phyloP scores from a whole-genome alignment of 306 rosid genomes.

The Quercus berberidifolia region DNA sequence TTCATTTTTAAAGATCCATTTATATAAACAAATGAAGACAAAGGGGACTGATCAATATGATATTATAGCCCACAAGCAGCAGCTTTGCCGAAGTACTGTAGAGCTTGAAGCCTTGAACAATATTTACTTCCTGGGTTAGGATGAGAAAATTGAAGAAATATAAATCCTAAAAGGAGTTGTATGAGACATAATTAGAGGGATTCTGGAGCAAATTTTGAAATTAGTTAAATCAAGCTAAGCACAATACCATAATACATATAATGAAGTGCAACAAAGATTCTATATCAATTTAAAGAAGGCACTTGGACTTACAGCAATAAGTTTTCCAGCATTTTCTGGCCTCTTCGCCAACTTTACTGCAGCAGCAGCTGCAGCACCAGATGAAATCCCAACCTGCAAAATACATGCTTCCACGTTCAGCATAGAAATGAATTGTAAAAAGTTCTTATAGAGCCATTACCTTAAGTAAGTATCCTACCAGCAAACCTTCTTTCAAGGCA shows the following conservation, averaged over 20 bases:
- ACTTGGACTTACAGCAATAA: constrained; percentile 53
- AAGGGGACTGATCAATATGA: too few relatives aligned
- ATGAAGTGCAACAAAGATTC: neutral
- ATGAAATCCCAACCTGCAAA: constrained; percentile 77
- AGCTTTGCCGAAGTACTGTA: too few relatives aligned
- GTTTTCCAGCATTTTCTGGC: constrained; percentile 77
- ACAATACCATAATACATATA: neutral
- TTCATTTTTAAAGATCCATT: too few relatives aligned
- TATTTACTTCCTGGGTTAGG: neutral
- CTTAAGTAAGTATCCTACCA: constrained; percentile 35
- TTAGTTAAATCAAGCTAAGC: neutral
- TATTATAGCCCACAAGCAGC: too few relatives aligned
- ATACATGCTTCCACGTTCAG: neutral
- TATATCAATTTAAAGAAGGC: constrained; percentile 3
- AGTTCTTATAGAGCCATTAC: neutral
- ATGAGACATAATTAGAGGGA: neutral
- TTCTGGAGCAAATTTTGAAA: neutral
- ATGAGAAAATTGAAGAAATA: neutral
- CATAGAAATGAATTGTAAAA: neutral
- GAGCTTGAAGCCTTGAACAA: neutral
- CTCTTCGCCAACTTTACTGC: constrained; percentile 68
- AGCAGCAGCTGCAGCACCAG: constrained; percentile 88
- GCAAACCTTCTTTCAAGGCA: constrained; percentile 78
- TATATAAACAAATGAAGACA: too few relatives aligned
- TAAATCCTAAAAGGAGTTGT: neutral